Conservation (phyloP, 345 rosid genomes). For the Eucalyptus curtisii region DNA sequence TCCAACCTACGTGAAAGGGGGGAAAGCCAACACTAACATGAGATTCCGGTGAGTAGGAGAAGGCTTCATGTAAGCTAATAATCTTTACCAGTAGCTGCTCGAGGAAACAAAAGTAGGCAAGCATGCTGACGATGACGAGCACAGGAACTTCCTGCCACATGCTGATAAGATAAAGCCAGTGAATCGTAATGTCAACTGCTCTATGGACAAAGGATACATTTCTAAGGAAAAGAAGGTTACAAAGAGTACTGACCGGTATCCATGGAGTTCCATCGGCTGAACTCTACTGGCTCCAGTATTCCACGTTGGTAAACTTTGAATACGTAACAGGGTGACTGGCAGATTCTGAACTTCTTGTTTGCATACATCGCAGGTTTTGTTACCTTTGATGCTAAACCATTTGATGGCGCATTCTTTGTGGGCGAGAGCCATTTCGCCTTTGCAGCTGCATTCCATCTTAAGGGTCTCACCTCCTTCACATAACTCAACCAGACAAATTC, state of each 20-base stretch:
- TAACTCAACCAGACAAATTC: constrained; percentile 82
- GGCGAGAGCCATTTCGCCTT: constrained; percentile 94
- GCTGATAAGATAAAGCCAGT: constrained; percentile 18
- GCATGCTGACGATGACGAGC: constrained; percentile 82
- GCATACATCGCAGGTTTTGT: constrained; percentile 88
- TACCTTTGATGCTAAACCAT: constrained; percentile 95
- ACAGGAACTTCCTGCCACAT: constrained; percentile 90
- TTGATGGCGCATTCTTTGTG: constrained; percentile 90
- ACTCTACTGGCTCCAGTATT: constrained; percentile 14
- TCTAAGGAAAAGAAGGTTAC: not conserved
- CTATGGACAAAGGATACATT: not conserved
- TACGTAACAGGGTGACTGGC: constrained; percentile 71
- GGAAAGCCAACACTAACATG: not conserved
- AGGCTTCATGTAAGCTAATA: not conserved
- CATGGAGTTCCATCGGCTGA: constrained; percentile 17
- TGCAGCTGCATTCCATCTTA: constrained; percentile 98
- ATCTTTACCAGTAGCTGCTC: constrained; percentile 83
- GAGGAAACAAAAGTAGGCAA: constrained; percentile 84
- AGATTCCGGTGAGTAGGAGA: not conserved
- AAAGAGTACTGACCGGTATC: constrained; percentile 25
- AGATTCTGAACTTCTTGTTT: constrained; percentile 79
- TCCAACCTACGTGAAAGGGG: constrained; percentile 36
- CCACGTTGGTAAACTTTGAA: constrained; percentile 37
- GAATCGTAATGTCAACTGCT: not conserved
- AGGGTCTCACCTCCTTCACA: constrained; percentile 95